Base-by-base conservation (phyloP, 352 stramenopile genomes). In the Pythium brachiatum region DNA sequence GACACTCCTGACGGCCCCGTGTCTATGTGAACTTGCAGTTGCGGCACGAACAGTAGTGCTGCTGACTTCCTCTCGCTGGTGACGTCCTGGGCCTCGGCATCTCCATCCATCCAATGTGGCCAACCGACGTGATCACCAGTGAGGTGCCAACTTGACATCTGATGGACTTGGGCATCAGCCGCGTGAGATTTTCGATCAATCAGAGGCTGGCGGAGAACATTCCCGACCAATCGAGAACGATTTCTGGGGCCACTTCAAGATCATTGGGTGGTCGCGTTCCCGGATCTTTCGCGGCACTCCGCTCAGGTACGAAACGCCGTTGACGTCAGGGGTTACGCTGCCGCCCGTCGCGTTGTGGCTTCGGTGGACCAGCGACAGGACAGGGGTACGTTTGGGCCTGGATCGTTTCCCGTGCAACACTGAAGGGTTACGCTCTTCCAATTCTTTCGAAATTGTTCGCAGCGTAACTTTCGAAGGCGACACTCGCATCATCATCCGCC, bases 11-110 rank as follows among this genome's bases (percentile, higher is more conserved):
- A n/a, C 23, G 57, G 32, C 47, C 26, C n/a, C 59, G 59, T 60
- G 34, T 66, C 59, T 66, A 48, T 66, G 51, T 39, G 15, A 41
- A 48, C 59, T 66, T 66, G 59, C 59, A 60, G 47, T 59, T 59
- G 20, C 20, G n/a, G 11, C 23, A 5, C 46, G 15, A 11, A 53
- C 25, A 54, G 31, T 31, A 29, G n/a, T n/a, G n/a, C n/a, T n/a
- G n/a, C n/a, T n/a, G n/a, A n/a, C n/a, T n/a, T n/a, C n/a, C n/a
- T n/a, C n/a, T n/a, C n/a, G n/a, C n/a, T n/a, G n/a, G n/a, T n/a
- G n/a, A n/a, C n/a, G n/a, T n/a, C n/a, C n/a, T n/a, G n/a, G n/a
- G n/a, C n/a, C n/a, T n/a, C n/a, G n/a, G n/a, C n/a, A n/a, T n/a
- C 31, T 36, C 31, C 31, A 36, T 36, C 31, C 31, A 36, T 41